Base-by-base conservation (phyloP, 257 asterid genomes). In the Gentiana straminea region DNA sequence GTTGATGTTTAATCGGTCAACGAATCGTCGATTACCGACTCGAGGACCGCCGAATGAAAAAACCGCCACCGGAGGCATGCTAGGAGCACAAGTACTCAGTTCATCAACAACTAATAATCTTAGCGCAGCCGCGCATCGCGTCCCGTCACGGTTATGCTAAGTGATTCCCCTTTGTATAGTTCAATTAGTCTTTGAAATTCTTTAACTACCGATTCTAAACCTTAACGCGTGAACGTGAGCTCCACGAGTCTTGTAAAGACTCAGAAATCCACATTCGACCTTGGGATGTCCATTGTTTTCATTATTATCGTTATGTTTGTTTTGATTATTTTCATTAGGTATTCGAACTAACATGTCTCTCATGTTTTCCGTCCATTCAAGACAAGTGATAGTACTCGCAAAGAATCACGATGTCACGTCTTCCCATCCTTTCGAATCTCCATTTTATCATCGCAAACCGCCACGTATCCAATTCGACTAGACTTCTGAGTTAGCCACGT, bases 401-500 rank as follows among this genome's bases (percentile, higher is more conserved):
- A 8, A 2, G 97, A 68, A 90, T 90, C 51, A 90, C 87, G 12
- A 90, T 80, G 58, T 90, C 96, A 36, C 94, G 61, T 72, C 96
- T 70, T 24, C 97, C 97, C 95, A 86, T 84, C 38, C 97, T 78
- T 69, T 80, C n/a, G 80, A 68, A 86, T 86, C 39, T 91, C 96
- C 33, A 70, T 38, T 8, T 60, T 67, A 39, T 91, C 92, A 0
- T 91, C 87, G 41, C 98, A 91, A 0, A 91, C 96, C 0, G 98
- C 95, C 7, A 91, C 88, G 59, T 79, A 91, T 37, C 98, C 98
- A 1, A 79, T 69, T 95, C 98, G 82, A 15, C 98, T 86, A 0
- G 98, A 79, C 13, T 95, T 59, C 47, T 84, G 94, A 46, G 96
- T 89, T 95, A 89, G 86, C 97, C 97, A 89, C 49, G 94, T n/a